A percentile compares a stretch with the other conserved stretches of the same genome.
Evolutionary conservation across 2,329 filamentous ascomycete genomes (phyloP).

Genomic region (Nakataea oryzae): DNA sequence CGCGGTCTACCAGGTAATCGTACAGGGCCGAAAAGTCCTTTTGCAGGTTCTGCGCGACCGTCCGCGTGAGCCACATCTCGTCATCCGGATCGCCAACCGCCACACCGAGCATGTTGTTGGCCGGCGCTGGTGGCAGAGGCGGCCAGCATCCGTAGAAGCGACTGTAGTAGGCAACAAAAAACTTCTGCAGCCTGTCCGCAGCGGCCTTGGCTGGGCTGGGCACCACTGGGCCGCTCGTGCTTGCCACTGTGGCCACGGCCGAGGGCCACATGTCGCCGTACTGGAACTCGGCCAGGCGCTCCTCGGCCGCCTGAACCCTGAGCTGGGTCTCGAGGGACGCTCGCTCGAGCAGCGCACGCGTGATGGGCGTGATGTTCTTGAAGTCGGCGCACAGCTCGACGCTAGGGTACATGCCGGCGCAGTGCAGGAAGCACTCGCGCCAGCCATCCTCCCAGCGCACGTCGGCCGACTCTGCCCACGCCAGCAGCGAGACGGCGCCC

Average conservation of each 20-base stretch:
- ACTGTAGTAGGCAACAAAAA: constrained; percentile 48
- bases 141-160: constrained; percentile 52
- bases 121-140: constrained; percentile 21
- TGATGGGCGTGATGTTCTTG: constrained; percentile 47
- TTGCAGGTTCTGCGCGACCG: constrained; percentile 45
- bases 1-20: constrained; percentile 59
- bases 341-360: constrained; percentile 50
- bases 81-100: constrained; percentile 21
- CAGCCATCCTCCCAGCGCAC: constrained; percentile 59
- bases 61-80: constrained; percentile 51
- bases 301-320: constrained; percentile 51
- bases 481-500: constrained; percentile 48
- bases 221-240: constrained; percentile 16
- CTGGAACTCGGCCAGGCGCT: constrained; percentile 47
- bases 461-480: constrained; percentile 53
- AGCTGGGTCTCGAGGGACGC: constrained; percentile 52
- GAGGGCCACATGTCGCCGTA: constrained; percentile 51
- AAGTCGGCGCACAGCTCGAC: constrained; percentile 47
- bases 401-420: constrained; percentile 49
- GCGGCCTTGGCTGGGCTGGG: constrained; percentile 35
- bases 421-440: constrained; percentile 57
- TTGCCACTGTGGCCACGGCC: constrained; percentile 17
- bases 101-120: constrained; percentile 4
- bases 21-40: constrained; percentile 59
- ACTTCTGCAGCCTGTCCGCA: constrained; percentile 49